Base-by-base conservation (phyloP, 495 filamentous ascomycete species). In the Chaetomium tenue region DNA sequence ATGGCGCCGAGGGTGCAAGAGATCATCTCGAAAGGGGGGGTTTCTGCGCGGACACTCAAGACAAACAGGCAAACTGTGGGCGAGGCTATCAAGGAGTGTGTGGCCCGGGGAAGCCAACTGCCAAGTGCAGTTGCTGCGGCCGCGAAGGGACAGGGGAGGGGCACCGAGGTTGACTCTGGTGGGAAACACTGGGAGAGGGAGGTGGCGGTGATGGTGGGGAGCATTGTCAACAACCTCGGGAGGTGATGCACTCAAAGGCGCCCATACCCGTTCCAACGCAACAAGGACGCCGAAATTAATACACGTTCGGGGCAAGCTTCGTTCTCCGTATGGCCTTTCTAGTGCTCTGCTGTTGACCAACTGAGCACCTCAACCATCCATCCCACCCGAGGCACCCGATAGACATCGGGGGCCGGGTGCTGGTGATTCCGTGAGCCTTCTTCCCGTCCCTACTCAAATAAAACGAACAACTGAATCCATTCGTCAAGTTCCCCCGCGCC, bases 151-250 rank as follows among this genome's bases (percentile, higher is more conserved):
- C 77, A 78, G 70, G 67, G 66, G 60, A 80, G 83, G 46, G 83
- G 63, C 4, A 70, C 81, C 58, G 68, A 63, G 26, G 44, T 22
- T 2, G 67, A 65, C 7, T 70, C 81, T 50, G 62, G 37, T 3
- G 48, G 39, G 20, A 66, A 66, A 25, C 46, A 62, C 2, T 97
- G 91, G 88, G 95, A 98, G 71, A 85, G 93, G 61, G 94, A 97
- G 77, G 89, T 93, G 30, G 93, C 93, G 7, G 93, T 98, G 40
- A 97, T 98, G 92, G 89, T 96, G 58, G 88, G 89, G 60, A 87
- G 88, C 51, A 85, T 96, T 0, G 72, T 83, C 28, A 76, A 75
- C 28, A 79, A 78, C 60, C 63, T 79, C 1, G 78, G 77, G 12
- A 70, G 78, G 70, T 82, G 66, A 75, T 58, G 18, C 0, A 26